Base-by-base conservation (phyloP, 306 rosid genomes). In the Vigna radiata region DNA sequence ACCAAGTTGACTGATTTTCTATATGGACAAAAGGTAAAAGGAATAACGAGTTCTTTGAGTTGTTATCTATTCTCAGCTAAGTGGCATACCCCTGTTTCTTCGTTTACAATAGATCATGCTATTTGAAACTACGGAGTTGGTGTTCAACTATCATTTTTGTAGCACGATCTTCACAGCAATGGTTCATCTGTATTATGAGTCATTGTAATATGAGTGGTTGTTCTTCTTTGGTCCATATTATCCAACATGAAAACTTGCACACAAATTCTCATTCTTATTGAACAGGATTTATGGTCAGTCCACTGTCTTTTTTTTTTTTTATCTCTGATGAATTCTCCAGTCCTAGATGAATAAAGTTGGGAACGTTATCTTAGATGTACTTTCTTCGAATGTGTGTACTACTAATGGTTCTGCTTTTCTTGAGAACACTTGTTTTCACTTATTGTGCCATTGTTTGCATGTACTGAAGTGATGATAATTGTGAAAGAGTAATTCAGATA, bases 1-100 rank as follows among this genome's bases (percentile, higher is more conserved):
- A 50, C 29, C 18, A 36, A 21, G 25, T 37, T 21, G 80, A 16
- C 23, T 5, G 31, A 76, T 60, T 29, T 29, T 59, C 41, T 12
- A 27, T 27, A 27, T 29, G 19, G 65, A 27, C 18, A 27, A 4
- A 6, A 18, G 41, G 65, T 59, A 59, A 59, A 59, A 59, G 18
- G 65, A 25, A 14, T 59, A n/a, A 58, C 13, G 64, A 58, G n/a
- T 58, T 23, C 63, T 56, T 23, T 23, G 11, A 1, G 18, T 48
- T 36, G 13, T 61, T 60, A 23, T 76, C 56, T 60, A 44, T 19
- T 77, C 6, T 77, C 6, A 5, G 50, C 4, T 5, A 71, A 71
- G 3, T 4, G 64, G 25, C 41, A 55, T 19, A 23, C 16, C 27
- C 62, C 48, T 50, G 75, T 25, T 66, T 66, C 17, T 18, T 31